A percentile compares a stretch with the other conserved stretches of the same genome.
phyloP scores from a whole-genome alignment of 805 yeast species.

The Scheffersomyces lignosus region DNA sequence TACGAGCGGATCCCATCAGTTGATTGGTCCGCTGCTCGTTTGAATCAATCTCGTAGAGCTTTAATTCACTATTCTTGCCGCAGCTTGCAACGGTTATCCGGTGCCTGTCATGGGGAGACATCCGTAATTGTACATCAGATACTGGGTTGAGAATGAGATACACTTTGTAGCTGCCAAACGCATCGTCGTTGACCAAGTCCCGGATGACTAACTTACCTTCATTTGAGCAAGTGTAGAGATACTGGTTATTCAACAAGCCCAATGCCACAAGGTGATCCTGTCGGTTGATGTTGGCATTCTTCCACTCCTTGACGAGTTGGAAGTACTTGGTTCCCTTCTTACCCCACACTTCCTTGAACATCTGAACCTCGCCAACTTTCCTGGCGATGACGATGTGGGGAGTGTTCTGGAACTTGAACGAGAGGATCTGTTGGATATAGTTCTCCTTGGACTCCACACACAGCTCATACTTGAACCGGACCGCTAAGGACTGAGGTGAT shows the following conservation, averaged over 20 bases:
- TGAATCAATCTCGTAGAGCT: constrained; percentile 22
- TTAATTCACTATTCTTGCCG: constrained; percentile 27
- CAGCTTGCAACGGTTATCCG: constrained; percentile 21
- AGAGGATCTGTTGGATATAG: constrained; percentile 21
- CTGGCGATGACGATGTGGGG: constrained; percentile 24
- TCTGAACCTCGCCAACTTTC: constrained; percentile 27
- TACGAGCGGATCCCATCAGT: background rate
- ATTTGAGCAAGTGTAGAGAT: constrained; percentile 31
- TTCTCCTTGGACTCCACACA: constrained; percentile 12
- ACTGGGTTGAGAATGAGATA: constrained; percentile 27
- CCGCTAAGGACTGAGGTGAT: constrained; percentile 1
- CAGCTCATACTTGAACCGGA: constrained; percentile 16
- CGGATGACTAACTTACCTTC: constrained; percentile 36
- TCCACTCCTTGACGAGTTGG: constrained; percentile 35
- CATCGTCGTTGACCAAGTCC: constrained; percentile 38
- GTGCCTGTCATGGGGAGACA: constrained; percentile 6
- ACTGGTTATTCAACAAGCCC: constrained; percentile 27
- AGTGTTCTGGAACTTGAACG: constrained; percentile 18
- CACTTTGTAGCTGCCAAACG: constrained; percentile 25
- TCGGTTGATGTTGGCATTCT: constrained; percentile 21
- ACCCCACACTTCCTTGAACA: constrained; percentile 18
- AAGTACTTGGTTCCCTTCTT: constrained; percentile 6
- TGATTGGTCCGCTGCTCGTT: background rate
- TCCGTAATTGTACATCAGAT: constrained; percentile 16
- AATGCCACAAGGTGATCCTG: constrained; percentile 25